Base-by-base conservation (phyloP, 1,139 yeast species). In the Nakaseomyces uthaithaninus region DNA sequence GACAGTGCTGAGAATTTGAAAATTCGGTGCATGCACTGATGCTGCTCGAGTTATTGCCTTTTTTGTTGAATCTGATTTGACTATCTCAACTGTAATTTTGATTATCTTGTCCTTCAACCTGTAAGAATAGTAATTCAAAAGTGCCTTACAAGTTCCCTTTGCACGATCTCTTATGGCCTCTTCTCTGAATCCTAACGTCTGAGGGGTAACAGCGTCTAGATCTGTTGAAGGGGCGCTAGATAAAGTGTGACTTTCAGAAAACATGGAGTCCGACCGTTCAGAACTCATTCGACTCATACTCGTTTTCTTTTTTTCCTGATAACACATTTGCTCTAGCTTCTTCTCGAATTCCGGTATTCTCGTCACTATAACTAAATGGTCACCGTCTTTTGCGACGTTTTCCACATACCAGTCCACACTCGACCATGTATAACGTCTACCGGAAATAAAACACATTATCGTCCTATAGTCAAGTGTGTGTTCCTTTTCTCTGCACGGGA, bases 371-470 rank as follows among this genome's bases (percentile, higher is more conserved):
- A 80, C 71, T 9, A 82, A 60, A 17, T 76, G 71, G 54, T 82
- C 93, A 16, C 89, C 87, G 54, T 79, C 67, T 46, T 67, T 69
- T 22, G 75, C 62, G 37, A 71, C 65, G 37, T 69, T 65, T 40
- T 67, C 67, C 39, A 80, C 62, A 19, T 75, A 65, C 76, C 83
- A 81, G 53, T 80, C 84, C n/a, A 80, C 64, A 0, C 84, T 75
- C 10, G 75, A 76, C 82, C 87, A 77, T 1, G 89, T 79, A 57
- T 77, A 82, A 36, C 66, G 67, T 42, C 83, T 66, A 3, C 81
- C 85, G 41, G 78, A 72, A 12, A 80, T 67, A 51, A 77, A 75
- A 19, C 79, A 71, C 45, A 77, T 60, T 14, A 79, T 69, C n/a
- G 71, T 74, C 48, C 85, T 62, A 31, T 46, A 41, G 39, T 59